Evolutionary conservation across 129 eudicot species (phyloP).

Genomic region (Oenanthe sinensis): DNA sequence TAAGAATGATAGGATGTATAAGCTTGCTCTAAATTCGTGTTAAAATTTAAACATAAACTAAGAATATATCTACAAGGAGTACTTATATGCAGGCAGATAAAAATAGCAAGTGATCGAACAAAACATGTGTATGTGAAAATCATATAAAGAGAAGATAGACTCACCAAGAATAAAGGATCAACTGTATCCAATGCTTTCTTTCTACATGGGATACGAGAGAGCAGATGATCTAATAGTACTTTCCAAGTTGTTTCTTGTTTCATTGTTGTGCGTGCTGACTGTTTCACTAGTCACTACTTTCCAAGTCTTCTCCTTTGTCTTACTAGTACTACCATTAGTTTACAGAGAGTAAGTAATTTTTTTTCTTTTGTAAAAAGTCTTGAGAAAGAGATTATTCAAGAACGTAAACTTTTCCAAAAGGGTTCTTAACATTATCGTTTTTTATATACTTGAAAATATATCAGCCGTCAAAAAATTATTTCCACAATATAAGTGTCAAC

Average conservation of each 20-base stretch:
- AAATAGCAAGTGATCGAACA: no score
- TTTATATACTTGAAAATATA: no score
- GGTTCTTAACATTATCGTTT: no score
- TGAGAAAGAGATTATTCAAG: no score
- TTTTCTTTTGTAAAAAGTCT: no score
- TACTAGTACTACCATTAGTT: no score
- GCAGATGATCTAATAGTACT: neutral
- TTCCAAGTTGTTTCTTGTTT: neutral
- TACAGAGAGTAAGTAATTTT: no score
- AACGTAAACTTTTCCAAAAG: no score
- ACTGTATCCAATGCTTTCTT: neutral
- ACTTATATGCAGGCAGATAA: no score
- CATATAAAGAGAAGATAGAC: neutral
- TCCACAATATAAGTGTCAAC: no score
- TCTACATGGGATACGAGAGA: neutral
- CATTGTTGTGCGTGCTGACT: neutral
- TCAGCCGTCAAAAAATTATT: no score
- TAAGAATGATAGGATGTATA: no score
- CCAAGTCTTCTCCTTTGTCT: neutral
- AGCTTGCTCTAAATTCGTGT: neutral
- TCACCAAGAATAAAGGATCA: neutral
- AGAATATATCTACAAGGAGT: neutral
- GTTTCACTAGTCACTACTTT: neutral
- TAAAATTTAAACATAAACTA: neutral
- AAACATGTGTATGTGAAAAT: neutral